Evolutionary conservation across 2,329 filamentous ascomycete species (phyloP).

Genomic region (Fusarium xylarioides): DNA sequence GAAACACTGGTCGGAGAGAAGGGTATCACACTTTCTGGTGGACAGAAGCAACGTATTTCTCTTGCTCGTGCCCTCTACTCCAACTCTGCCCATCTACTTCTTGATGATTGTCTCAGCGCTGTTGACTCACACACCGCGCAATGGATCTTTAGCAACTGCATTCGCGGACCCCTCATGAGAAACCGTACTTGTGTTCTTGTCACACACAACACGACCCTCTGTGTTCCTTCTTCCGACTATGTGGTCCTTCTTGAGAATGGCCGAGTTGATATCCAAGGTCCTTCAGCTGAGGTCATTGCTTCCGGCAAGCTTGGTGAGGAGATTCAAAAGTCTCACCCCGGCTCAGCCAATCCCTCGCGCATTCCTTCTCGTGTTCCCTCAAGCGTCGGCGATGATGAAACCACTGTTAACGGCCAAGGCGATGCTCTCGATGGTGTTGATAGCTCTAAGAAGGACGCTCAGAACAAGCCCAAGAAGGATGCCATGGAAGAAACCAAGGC

Average conservation of each 20-base stretch:
- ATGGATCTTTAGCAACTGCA: conserved; percentile 96
- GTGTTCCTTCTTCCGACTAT: conserved; percentile 80
- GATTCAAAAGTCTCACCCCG: conserved; percentile 74
- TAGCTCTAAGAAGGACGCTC: conserved; percentile 55
- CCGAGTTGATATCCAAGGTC: conserved; percentile 78
- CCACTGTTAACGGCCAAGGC: conserved; percentile 60
- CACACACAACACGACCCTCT: conserved; percentile 93
- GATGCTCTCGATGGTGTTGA: conserved; percentile 57
- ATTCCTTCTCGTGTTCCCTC: conserved; percentile 82
- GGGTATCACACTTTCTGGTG: conserved; percentile 94
- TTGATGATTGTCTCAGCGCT: conserved; percentile 95
- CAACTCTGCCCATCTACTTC: conserved; percentile 86
- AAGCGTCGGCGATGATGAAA: conserved; percentile 73
- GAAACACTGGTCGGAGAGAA: conserved; percentile 96
- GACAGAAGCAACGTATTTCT: conserved; percentile 97
- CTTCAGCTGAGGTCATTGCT: conserved; percentile 78
- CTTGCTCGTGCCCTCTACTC: conserved; percentile 97
- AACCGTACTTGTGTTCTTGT: conserved; percentile 92
- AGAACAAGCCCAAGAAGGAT: conserved; percentile 58
- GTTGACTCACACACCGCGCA: conserved; percentile 98
- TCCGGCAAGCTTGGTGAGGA: conserved; percentile 93
- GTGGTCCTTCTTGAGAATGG: conserved; percentile 91
- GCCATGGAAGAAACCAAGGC: conserved; percentile 80
- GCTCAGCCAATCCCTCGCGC: conserved; percentile 75
- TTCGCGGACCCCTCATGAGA: conserved; percentile 88